Conservation (phyloP, 352 stramenopile genomes). For the Peronosclerospora sorghi region DNA sequence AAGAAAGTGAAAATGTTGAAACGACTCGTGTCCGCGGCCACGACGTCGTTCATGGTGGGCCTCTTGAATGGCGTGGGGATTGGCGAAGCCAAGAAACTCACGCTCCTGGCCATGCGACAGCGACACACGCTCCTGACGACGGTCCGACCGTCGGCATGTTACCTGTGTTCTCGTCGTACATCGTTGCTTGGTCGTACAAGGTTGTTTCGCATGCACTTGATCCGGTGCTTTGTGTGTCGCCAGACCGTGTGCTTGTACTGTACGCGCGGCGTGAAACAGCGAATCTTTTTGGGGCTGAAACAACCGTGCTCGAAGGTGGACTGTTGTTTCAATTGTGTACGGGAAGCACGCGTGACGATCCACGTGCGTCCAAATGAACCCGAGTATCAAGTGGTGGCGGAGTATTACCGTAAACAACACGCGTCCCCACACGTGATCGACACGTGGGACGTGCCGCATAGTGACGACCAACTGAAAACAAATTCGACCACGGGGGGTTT, state of each 20-base stretch:
- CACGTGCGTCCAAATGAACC: constrained; percentile 11
- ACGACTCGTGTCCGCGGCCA: constrained; percentile 10
- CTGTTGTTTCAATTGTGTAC: constrained; percentile 30
- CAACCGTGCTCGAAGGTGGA: constrained; percentile 11
- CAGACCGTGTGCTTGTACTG: constrained; percentile 33
- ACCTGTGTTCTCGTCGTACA: constrained; percentile 15
- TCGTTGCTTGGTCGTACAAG: constrained; percentile 13
- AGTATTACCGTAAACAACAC: constrained; percentile 8
- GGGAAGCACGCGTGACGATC: constrained; percentile 19
- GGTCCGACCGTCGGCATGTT: constrained; percentile 5
- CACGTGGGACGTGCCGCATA: not conserved
- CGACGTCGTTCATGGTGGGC: constrained; percentile 23
- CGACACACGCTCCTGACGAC: not conserved
- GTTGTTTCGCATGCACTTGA: constrained; percentile 12
- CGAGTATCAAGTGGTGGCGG: constrained; percentile 16
- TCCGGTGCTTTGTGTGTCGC: constrained; percentile 32
- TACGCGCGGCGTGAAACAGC: constrained; percentile 24
- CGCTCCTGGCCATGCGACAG: constrained; percentile 20
- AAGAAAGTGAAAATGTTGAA: constrained; percentile 22
- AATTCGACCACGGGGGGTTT: constrained; percentile 9
- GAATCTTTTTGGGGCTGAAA: constrained; percentile 23
- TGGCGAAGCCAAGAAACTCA: constrained; percentile 42
- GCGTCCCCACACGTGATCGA: not conserved
- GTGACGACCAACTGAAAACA: constrained; percentile 6
- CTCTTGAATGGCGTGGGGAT: constrained; percentile 31